Evolutionary conservation across 352 stramenopile genomes (phyloP), one percentile per base, ranked within the genome.

Genomic region (Phytophthora fragariae): DNA sequence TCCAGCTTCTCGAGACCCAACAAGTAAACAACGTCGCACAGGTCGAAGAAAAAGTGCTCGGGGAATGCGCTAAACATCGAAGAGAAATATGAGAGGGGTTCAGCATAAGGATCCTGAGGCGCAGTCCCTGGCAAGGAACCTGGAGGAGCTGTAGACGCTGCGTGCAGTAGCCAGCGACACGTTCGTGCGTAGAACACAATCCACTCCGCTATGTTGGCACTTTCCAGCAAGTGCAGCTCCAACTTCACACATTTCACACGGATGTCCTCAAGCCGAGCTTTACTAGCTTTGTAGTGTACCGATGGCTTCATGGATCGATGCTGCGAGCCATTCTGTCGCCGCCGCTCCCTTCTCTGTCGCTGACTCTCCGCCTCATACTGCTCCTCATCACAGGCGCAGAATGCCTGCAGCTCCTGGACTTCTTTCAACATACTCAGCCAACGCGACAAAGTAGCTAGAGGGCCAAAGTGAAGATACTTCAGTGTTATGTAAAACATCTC

Each of bases 1-100:
- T 66, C 58, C 31, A 81, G 11, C 41, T 63, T 70, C 24, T 93
- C 82, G 8, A 92, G 68, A 6, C 79, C 82, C 39, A 93, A 73
- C 19, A 92, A 63, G 55, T 85, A 82, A 5, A 90, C 74, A 27
- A 86, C 80, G 29, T 91, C 78, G 52, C 86, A 93, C 35, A 93
- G 17, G 60, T 93, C 86, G n/a, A 90, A 83, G 61, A 93, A 90
- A 47, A 92, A 92, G 66, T 92, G 84, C 41, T 93, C 83, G 1
- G 86, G 86, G 54, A 93, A 92, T 7, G 61, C 67, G 27, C 79
- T 81, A 57, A 93, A 90, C 12, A 75, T 69, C 19, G 68, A 62
- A 21, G 82, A 83, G 14, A 88, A 84, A 5, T 86, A 70, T 6
- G 79, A 81, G 21, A 92, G 52, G 1, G 88, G 69, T 6, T 78